phyloP scores from a whole-genome alignment of 306 rosid genomes.

The Fagus crenata region DNA sequence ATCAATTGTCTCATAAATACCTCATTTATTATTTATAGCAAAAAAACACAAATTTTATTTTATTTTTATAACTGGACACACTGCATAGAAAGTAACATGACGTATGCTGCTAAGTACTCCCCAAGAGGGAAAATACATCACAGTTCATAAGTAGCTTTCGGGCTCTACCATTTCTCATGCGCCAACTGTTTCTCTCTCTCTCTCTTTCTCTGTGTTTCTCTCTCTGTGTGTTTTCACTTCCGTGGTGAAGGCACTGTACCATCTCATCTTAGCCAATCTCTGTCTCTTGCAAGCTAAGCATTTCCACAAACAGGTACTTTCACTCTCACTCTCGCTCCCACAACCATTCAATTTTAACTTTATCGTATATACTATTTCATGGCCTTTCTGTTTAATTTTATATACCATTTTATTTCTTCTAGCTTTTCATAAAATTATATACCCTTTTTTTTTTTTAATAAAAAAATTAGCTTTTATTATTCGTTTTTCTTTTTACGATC shows the following conservation, averaged over 20 bases:
- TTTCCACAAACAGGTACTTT: slow-evolving; percentile 33
- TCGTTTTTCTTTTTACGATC: slow-evolving; percentile 8
- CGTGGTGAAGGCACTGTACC: slow-evolving; percentile 26
- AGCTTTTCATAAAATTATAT: background rate
- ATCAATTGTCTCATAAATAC: too few species aligned
- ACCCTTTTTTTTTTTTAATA: background rate
- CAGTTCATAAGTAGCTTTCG: slow-evolving; percentile 39
- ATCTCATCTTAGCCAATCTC: slow-evolving; percentile 22
- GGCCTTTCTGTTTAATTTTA: background rate
- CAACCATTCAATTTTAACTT: slow-evolving; percentile 25
- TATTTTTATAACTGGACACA: slow-evolving; percentile 10
- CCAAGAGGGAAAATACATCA: slow-evolving; percentile 10
- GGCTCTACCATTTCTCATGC: slow-evolving; percentile 30
- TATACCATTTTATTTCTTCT: slow-evolving; percentile 2
- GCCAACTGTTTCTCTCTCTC: slow-evolving; percentile 39
- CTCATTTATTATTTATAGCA: too few species aligned
- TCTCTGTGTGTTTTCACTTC: background rate
- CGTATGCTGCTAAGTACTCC: background rate
- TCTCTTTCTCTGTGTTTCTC: background rate
- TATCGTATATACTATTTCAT: slow-evolving; percentile 2
- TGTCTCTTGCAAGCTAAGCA: slow-evolving; percentile 20
- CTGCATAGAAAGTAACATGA: slow-evolving; percentile 28
- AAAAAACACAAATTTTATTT: too few species aligned
- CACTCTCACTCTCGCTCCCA: too few species aligned
- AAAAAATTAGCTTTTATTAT: background rate